These are phyloP conservation scores for Podospora pseudocomata DNA, from an alignment of 495 filamentous ascomycete species.

Conservation along the genomic window DNA sequence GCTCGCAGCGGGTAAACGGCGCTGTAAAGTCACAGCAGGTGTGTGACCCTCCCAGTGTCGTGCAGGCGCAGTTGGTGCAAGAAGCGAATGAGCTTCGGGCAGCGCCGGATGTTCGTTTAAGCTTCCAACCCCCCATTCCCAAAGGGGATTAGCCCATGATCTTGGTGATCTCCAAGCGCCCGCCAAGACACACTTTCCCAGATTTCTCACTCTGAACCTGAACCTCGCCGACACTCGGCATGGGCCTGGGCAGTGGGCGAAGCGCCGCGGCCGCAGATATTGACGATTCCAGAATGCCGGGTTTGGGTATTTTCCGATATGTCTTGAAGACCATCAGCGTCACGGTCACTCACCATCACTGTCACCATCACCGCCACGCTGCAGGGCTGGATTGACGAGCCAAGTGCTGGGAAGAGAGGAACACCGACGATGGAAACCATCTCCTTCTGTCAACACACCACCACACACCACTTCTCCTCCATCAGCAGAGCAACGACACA, in stretches of 20 bases:
- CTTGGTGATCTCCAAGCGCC: constrained; percentile 24
- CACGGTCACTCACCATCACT: neutral
- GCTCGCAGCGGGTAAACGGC: neutral
- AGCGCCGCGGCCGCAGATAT: constrained; percentile 13
- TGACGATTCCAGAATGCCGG: neutral
- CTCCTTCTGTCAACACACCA: neutral
- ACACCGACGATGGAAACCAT: neutral
- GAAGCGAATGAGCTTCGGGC: constrained; percentile 12
- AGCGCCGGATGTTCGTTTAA: constrained; percentile 11
- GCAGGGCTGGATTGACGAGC: constrained; percentile 1
- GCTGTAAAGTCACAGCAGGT: neutral
- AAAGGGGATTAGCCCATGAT: constrained; percentile 10
- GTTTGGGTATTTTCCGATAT: constrained; percentile 8
- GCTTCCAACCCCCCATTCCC: neutral
- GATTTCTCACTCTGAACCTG: neutral
- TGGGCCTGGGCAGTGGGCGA: constrained; percentile 2
- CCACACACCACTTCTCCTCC: constrained; percentile 1
- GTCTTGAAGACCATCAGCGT: neutral
- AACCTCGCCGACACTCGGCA: neutral
- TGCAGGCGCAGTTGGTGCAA: constrained; percentile 5
- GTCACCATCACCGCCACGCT: neutral
- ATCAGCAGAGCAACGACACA: constrained; percentile 4
- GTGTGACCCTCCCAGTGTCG: constrained; percentile 12
- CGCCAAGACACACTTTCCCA: constrained; percentile 15
- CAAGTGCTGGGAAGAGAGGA: constrained; percentile 5